These are phyloP conservation scores for Filosporella fistucella DNA, from an alignment of 495 filamentous ascomycete genomes.

Conservation along the genomic window DNA sequence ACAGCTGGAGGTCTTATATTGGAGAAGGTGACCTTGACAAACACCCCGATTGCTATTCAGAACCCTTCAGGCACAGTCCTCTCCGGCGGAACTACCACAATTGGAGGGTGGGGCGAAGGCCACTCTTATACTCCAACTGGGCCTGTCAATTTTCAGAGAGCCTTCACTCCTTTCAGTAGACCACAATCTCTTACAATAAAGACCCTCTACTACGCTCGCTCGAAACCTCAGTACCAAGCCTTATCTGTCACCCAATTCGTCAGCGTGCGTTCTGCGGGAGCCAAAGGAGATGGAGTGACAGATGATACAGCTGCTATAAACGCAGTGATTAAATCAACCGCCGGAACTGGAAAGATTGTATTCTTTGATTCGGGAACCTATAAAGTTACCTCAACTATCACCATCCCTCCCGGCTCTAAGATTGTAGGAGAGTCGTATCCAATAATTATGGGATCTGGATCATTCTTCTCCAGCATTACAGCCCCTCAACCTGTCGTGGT, in stretches of 20 bases:
- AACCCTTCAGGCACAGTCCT: constrained; percentile 47
- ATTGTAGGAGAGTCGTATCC: constrained; percentile 41
- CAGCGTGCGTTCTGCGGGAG: constrained; percentile 44
- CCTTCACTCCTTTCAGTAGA: background rate
- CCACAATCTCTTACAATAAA: constrained; percentile 13
- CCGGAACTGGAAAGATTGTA: constrained; percentile 18
- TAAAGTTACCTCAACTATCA: constrained; percentile 40
- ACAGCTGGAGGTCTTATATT: constrained; percentile 49
- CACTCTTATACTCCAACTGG: constrained; percentile 39
- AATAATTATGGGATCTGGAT: constrained; percentile 42
- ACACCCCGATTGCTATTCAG: constrained; percentile 43
- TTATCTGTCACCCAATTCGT: constrained; percentile 48
- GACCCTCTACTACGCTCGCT: constrained; percentile 27
- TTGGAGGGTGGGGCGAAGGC: constrained; percentile 44
- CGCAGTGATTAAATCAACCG: constrained; percentile 1
- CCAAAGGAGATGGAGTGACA: constrained; percentile 44
- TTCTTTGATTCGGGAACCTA: constrained; percentile 47
- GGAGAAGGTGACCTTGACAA: constrained; percentile 63
- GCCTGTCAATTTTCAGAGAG: constrained; percentile 10
- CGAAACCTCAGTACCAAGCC: constrained; percentile 57
- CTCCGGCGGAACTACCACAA: constrained; percentile 49
- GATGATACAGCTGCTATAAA: constrained; percentile 41
- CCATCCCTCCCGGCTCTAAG: constrained; percentile 37
- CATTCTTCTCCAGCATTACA: constrained; percentile 27
- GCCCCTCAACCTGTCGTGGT: constrained; percentile 34